Evolutionary conservation across 2,329 filamentous ascomycete genomes (phyloP).

Genomic region (Teratosphaeria viscida): DNA sequence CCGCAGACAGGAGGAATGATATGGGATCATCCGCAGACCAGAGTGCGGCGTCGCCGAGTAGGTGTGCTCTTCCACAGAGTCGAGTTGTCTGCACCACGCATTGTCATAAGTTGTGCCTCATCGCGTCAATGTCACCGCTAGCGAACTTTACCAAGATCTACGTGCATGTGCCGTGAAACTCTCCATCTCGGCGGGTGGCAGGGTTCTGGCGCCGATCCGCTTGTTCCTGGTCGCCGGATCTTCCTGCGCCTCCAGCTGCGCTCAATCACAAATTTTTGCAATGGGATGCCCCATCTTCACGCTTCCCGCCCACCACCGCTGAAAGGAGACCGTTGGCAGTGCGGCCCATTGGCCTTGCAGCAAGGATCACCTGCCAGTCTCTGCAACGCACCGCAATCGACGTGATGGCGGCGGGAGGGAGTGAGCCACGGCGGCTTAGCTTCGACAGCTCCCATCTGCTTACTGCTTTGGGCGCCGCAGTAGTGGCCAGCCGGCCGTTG

Average conservation of each 20-base stretch:
- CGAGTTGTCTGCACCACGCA: not conserved
- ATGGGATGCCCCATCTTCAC: constrained; percentile 7
- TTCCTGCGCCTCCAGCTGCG: constrained; percentile 7
- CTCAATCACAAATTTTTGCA: constrained; percentile 9
- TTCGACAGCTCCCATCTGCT: constrained; percentile 27
- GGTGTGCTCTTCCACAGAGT: not conserved
- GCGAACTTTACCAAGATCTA: constrained; percentile 17
- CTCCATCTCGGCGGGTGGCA: constrained; percentile 17
- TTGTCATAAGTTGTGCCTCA: not conserved
- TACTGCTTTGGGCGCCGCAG: constrained; percentile 21
- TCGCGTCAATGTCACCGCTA: constrained; percentile 2
- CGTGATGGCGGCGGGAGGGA: constrained; percentile 27
- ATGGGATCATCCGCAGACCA: not conserved
- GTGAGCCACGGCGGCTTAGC: constrained; percentile 28
- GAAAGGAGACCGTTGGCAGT: constrained; percentile 14
- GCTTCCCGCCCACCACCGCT: constrained; percentile 14
- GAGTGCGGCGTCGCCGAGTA: not conserved
- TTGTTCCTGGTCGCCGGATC: constrained; percentile 13
- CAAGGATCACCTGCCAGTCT: constrained; percentile 29
- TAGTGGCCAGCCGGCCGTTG: constrained; percentile 19
- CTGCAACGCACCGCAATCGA: constrained; percentile 33
- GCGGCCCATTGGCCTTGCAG: constrained; percentile 14
- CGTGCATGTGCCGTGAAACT: constrained; percentile 14
- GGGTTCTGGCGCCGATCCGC: constrained; percentile 21
- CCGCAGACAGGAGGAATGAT: too few species aligned